phyloP scores from a whole-genome alignment of 495 filamentous ascomycete genomes.

The Cercophora scortea region DNA sequence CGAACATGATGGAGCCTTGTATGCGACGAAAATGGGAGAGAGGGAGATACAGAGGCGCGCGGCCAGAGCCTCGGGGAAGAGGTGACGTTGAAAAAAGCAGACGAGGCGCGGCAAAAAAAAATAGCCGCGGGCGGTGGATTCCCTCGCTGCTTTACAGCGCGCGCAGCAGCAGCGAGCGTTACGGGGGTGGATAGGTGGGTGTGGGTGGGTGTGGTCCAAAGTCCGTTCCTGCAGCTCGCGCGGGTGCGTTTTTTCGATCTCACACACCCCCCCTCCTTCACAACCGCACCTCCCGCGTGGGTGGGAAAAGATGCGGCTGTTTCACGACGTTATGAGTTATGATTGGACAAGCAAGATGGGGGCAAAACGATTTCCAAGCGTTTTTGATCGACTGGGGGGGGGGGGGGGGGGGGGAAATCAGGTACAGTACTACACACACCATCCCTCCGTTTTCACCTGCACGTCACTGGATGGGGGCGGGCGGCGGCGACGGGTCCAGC shows the following conservation, averaged over 20 bases:
- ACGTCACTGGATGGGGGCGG: neutral
- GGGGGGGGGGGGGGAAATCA: no score
- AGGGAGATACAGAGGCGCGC: neutral
- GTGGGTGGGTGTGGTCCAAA: neutral
- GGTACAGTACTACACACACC: no score
- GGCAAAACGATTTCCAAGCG: neutral
- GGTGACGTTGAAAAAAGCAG: conserved; percentile 16
- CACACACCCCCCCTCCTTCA: conserved; percentile 17
- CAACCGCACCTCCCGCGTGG: neutral
- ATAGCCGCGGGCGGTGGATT: conserved; percentile 10
- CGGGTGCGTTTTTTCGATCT: conserved; percentile 12
- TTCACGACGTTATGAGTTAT: conserved; percentile 37
- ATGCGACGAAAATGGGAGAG: neutral
- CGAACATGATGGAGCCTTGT: neutral
- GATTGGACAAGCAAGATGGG: conserved; percentile 31
- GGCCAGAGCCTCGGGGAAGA: conserved; percentile 19
- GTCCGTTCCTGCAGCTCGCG: neutral
- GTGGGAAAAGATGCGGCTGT: conserved; percentile 17
- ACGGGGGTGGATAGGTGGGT: no score
- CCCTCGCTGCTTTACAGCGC: conserved; percentile 7
- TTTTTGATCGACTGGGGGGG: no score
- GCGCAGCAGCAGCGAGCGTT: neutral
- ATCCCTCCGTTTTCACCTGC: neutral
- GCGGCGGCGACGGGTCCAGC: neutral
- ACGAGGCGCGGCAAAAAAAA: conserved; percentile 14